These are phyloP conservation scores for Calamus simplicifolius DNA, from an alignment of 176 grass and related monocot genomes.

Conservation along the genomic window DNA sequence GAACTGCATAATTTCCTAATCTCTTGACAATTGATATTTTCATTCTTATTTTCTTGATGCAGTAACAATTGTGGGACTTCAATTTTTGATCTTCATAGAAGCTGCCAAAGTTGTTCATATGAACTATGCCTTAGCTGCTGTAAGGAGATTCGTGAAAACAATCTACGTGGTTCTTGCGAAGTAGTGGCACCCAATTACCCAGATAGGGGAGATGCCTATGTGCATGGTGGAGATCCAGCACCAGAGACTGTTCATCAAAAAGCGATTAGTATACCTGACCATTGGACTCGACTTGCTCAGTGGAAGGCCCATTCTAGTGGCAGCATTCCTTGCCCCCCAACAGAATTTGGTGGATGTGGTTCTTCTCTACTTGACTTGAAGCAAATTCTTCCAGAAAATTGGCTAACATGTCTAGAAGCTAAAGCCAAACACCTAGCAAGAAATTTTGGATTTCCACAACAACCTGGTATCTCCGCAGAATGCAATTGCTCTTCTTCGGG, in stretches of 20 bases:
- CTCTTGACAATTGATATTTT: neutral
- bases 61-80: constrained; percentile 69
- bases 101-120: constrained; percentile 46
- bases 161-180: constrained; percentile 14
- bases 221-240: constrained; percentile 43
- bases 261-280: constrained; percentile 1
- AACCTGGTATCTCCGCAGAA: too few relatives aligned
- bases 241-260: neutral
- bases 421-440: too few relatives aligned
- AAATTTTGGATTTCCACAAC: too few relatives aligned
- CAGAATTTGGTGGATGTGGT: too few relatives aligned
- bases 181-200: constrained; percentile 11
- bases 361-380: too few relatives aligned
- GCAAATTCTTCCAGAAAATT: too few relatives aligned
- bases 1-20: too few relatives aligned
- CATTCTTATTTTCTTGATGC: constrained; percentile 15
- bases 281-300: constrained; percentile 19
- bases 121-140: constrained; percentile 68
- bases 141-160: constrained; percentile 39
- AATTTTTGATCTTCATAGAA: constrained; percentile 70
- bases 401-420: too few relatives aligned
- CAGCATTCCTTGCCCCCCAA: too few relatives aligned
- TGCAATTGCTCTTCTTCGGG: too few relatives aligned
- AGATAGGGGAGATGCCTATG: constrained; percentile 35
- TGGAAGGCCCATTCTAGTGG: too few relatives aligned